These are phyloP conservation scores for Boletellus dicymbophilus DNA, from an alignment of 1,284 basidiomycete genomes.

Conservation along the genomic window DNA sequence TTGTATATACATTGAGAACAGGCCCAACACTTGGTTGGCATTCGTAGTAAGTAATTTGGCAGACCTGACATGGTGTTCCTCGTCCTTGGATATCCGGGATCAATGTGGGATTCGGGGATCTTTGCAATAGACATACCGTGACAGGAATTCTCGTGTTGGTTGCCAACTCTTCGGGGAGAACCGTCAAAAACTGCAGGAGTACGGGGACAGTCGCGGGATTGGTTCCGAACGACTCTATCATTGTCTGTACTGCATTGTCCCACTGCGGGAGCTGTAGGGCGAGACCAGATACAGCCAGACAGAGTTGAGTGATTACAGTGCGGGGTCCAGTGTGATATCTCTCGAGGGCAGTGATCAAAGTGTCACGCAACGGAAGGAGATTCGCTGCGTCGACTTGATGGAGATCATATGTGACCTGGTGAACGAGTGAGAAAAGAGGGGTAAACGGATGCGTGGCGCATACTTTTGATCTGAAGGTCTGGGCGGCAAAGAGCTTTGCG, in stretches of 20 bases:
- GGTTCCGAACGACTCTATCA: slow-evolving; percentile 87
- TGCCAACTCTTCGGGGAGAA: slow-evolving; percentile 90
- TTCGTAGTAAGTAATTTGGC: slow-evolving; percentile 72
- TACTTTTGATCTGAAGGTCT: slow-evolving; percentile 96
- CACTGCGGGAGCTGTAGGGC: slow-evolving; percentile 93
- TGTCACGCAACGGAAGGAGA: slow-evolving; percentile 83
- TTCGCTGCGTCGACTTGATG: slow-evolving; percentile 80
- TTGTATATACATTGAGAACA: slow-evolving; percentile 89
- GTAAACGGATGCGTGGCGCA: slow-evolving; percentile 12
- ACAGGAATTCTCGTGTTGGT: slow-evolving; percentile 89
- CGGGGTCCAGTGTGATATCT: slow-evolving; percentile 75
- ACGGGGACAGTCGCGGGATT: slow-evolving; percentile 84
- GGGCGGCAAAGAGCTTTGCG: slow-evolving; percentile 93
- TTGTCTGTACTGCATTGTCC: slow-evolving; percentile 77
- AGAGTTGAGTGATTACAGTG: slow-evolving; percentile 89
- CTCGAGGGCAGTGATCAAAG: slow-evolving; percentile 78
- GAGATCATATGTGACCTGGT: slow-evolving; percentile 94
- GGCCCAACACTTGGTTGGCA: slow-evolving; percentile 71
- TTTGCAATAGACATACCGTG: slow-evolving; percentile 56
- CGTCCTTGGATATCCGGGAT: slow-evolving; percentile 52
- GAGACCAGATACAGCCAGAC: slow-evolving; percentile 87
- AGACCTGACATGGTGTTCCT: slow-evolving; percentile 76
- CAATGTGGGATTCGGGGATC: background rate
- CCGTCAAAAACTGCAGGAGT: slow-evolving; percentile 88
- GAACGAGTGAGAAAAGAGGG: slow-evolving; percentile 20